Conservation (phyloP, 805 yeast genomes). For the Saturnispora sanitii region DNA sequence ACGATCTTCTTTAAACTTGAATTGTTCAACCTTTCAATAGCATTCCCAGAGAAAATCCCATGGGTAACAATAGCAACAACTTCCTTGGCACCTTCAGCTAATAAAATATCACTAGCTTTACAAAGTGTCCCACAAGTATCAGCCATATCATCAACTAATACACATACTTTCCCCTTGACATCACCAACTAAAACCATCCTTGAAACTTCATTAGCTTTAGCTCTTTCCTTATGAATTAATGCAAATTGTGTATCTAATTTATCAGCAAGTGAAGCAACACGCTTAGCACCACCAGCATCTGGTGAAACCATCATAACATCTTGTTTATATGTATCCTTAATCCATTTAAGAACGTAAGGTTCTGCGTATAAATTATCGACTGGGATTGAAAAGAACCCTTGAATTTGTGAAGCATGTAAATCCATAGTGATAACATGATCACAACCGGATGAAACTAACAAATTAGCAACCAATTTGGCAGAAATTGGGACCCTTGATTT, state of each 20-base stretch:
- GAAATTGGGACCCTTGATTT: constrained; percentile 94
- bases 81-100: constrained; percentile 69
- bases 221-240: constrained; percentile 91
- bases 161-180: constrained; percentile 71
- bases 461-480: constrained; percentile 86
- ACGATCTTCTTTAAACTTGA: constrained; percentile 65
- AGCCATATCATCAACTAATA: constrained; percentile 94
- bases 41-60: constrained; percentile 84
- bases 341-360: constrained; percentile 78
- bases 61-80: constrained; percentile 95
- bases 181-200: constrained; percentile 96
- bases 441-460: constrained; percentile 90
- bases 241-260: constrained; percentile 88
- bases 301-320: constrained; percentile 83
- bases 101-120: constrained; percentile 83
- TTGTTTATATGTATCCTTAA: constrained; percentile 47
- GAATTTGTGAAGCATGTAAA: constrained; percentile 94
- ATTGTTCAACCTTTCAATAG: constrained; percentile 59
- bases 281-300: constrained; percentile 98
- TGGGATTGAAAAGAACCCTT: constrained; percentile 91
- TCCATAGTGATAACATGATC: constrained; percentile 95
- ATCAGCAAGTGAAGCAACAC: constrained; percentile 93
- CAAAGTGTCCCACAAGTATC: constrained; percentile 96
- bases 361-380: constrained; percentile 95
- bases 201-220: constrained; percentile 88